Conservation (phyloP, 1,284 basidiomycete species). For the Malassezia equina region DNA sequence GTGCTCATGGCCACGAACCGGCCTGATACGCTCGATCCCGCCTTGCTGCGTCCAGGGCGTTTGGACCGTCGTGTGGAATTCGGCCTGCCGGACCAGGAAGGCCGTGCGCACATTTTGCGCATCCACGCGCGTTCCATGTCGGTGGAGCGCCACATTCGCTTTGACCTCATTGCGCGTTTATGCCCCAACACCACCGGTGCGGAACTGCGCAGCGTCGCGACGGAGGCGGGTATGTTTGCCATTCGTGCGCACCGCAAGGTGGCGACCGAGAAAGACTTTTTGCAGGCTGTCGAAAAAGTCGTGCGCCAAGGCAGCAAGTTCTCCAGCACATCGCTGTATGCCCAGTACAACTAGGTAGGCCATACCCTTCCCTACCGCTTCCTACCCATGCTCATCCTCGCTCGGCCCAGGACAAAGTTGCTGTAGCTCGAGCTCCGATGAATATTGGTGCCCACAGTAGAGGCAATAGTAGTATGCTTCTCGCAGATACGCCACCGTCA, state of each 20-base stretch:
- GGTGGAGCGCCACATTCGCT: slow-evolving; percentile 91
- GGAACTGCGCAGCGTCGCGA: slow-evolving; percentile 88
- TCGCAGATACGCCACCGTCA: slow-evolving; percentile 18
- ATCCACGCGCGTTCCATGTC: slow-evolving; percentile 97
- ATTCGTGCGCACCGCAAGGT: slow-evolving; percentile 94
- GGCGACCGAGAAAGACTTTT: slow-evolving; percentile 90
- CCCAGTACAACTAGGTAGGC: slow-evolving; percentile 22
- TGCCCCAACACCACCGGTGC: slow-evolving; percentile 98
- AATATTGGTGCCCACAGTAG: slow-evolving; percentile 27
- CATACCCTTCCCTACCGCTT: background rate
- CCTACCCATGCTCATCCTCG: slow-evolving; percentile 27
- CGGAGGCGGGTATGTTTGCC: slow-evolving; percentile 98
- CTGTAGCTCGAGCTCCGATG: slow-evolving; percentile 2
- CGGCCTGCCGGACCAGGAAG: slow-evolving; percentile 85
- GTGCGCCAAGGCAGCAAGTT: slow-evolving; percentile 96
- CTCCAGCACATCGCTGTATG: slow-evolving; percentile 52
- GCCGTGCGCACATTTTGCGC: slow-evolving; percentile 87
- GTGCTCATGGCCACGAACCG: slow-evolving; percentile 99
- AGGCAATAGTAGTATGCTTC: slow-evolving; percentile 19
- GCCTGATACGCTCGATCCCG: slow-evolving; percentile 95
- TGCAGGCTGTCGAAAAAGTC: slow-evolving; percentile 96
- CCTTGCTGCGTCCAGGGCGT: slow-evolving; percentile 86
- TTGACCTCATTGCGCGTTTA: slow-evolving; percentile 88
- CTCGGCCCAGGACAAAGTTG: slow-evolving; percentile 22
- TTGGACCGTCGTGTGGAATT: slow-evolving; percentile 94